Percentiles rank a stretch among this genome's conserved stretches.
Conservation (phyloP, 2,329 filamentous ascomycete species). For the Metarhizium anisopliae region DNA sequence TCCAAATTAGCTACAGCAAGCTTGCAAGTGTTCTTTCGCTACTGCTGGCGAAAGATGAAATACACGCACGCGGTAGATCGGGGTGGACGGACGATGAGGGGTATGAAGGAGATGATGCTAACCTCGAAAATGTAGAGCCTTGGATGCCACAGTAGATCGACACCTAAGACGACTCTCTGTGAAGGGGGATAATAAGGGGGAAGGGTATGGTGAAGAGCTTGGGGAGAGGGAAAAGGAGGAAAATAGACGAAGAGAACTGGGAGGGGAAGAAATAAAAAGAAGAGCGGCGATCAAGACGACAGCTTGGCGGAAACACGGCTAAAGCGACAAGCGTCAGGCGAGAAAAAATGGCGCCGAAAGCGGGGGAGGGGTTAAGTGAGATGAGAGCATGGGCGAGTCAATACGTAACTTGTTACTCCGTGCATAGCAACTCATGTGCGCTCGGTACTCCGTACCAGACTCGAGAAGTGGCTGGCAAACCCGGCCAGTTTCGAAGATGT, state of each 20-base stretch:
- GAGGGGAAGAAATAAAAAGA: slow-evolving; percentile 11
- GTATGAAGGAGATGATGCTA: not conserved
- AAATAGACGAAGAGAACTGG: slow-evolving; percentile 10
- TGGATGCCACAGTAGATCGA: slow-evolving; percentile 9
- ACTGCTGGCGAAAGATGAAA: not conserved
- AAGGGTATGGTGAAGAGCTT: slow-evolving; percentile 1
- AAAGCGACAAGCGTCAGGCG: slow-evolving; percentile 10
- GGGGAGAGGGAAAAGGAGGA: slow-evolving; percentile 9
- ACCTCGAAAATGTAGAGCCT: slow-evolving; percentile 3
- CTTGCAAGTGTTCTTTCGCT: not conserved
- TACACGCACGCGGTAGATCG: not conserved
- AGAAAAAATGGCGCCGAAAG: slow-evolving; percentile 23
- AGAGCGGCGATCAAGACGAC: slow-evolving; percentile 5
- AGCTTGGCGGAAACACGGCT: not conserved
- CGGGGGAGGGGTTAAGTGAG: slow-evolving; percentile 16
- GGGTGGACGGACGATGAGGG: slow-evolving; percentile 8
- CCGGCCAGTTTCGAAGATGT: too few species aligned
- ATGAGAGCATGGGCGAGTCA: too few species aligned
- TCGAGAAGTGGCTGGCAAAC: too few species aligned
- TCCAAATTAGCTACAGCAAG: slow-evolving; percentile 3
- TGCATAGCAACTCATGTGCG: too few species aligned
- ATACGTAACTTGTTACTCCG: too few species aligned
- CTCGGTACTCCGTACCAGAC: too few species aligned
- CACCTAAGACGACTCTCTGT: slow-evolving; percentile 4
- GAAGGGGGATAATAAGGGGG: not conserved